Base-by-base conservation (phyloP, 2,329 filamentous ascomycete genomes). In the Ophiostoma ulmi region DNA sequence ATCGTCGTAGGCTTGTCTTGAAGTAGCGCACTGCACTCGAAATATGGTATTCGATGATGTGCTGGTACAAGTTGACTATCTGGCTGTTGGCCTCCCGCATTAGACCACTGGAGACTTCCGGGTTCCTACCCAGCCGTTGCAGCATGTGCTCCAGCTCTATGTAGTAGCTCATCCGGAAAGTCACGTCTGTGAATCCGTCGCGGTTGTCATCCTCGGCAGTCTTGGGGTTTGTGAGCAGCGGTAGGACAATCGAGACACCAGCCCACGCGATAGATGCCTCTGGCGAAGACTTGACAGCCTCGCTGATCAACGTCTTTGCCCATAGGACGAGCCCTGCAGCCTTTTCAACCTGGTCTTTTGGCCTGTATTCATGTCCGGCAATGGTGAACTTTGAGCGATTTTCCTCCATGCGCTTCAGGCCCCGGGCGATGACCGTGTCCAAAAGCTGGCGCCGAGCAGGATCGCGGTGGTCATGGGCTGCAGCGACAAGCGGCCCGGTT, bases 121-220 rank as follows among this genome's bases (percentile, higher is more conserved):
- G 52, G 52, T 58, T 58, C 10, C 4, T 22, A 5, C n/a, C n/a
- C 8, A 58, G 22, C 13, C n/a, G 52, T 26, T 26, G 52, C 52
- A 58, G n/a, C 52, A 58, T 58, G 52, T 58, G 68, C 38, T 41
- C 68, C 22, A 69, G 68, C 26, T 31, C 36, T 22, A 17, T 65
- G 31, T 35, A 64, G 58, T 64, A 64, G 58, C 52, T 7, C 52
- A 58, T 58, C 52, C 52, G 52, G 52, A 58, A 58, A 26, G 52
- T 58, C 52, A 58, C 52, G 11, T 26, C 22, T 58, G 52, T 31
- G n/a, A 26, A 58, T 11, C 52, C 52, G 8, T 58, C 52, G n/a
- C 52, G 22, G n/a, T 58, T 58, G 52, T 58, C 52, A 26, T 58
- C 52, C n/a, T 58, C 52, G n/a, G 52, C 52, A 26, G 52, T 58